Evolutionary conservation across 1,139 yeast species (phyloP), one percentile per base, ranked within the genome.

Genomic region (Diutina rugosa): DNA sequence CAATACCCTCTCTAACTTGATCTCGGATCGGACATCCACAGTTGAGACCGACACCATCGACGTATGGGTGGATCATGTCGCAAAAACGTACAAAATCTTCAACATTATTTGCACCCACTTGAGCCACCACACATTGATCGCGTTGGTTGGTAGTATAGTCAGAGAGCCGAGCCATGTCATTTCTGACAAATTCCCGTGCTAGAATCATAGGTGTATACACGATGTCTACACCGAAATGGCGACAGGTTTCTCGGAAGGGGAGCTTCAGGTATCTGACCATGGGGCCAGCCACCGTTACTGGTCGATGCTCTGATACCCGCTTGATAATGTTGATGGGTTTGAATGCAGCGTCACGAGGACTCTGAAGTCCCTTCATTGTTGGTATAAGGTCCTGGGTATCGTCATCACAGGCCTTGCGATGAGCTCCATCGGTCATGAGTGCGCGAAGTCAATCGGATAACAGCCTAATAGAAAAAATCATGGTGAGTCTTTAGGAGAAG

Each of bases 11-110:
- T 54, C 96, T 78, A 6, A 89, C 89, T 68, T 93, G 99, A 62
- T 93, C 98, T 61, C 85, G 87, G 56, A 93, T 90, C 1, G 99
- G 99, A 70, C 99, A 93, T 0, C 99, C 99, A 71, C 99, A 93
- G 72, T 93, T 95, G 57, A 93, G 76, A 0, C 99, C 97, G 41
- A 93, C 84, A 1, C 96, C 99, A 69, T 93, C 97, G 52, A 90
- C 93, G 65, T 81, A 89, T 0, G 96, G 96, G 60, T 81, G 81
- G n/a, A 91, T 83, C 90, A 93, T 84, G 57, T 85, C 90, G 2
- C 89, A 90, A 65, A 95, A 91, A 59, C 93, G 78, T 47, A 87
- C 68, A 57, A 93, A 72, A 67, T 93, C 98, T n/a, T 82, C 80
- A 4, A 86, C 87, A 65, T 90, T 93, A 64, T 89, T 90, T 28